These are phyloP conservation scores for Beauveria caledonica DNA, from an alignment of 2,329 filamentous ascomycete genomes.

Conservation along the genomic window DNA sequence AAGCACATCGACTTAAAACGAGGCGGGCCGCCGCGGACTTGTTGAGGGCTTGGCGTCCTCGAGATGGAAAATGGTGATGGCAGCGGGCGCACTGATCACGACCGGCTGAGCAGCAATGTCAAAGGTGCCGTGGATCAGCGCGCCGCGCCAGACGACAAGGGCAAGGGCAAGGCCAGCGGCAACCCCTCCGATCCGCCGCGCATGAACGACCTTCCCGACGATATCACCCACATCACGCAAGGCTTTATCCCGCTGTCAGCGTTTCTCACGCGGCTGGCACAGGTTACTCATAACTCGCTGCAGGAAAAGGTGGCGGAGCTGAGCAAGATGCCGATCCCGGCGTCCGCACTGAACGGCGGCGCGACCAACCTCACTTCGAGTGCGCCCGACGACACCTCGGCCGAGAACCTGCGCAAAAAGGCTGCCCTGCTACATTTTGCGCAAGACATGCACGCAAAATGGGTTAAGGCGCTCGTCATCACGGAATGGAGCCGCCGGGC, in stretches of 20 bases:
- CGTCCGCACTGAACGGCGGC: conserved; percentile 43
- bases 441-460: conserved; percentile 72
- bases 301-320: conserved; percentile 62
- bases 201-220: conserved; percentile 52
- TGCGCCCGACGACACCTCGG: conserved; percentile 46
- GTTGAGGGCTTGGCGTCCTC: conserved; percentile 43
- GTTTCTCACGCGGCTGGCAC: conserved; percentile 69
- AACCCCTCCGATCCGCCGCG: conserved; percentile 24
- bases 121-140: conserved; percentile 33
- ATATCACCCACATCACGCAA: conserved; percentile 63
- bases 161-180: conserved; percentile 19
- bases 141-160: conserved; percentile 28
- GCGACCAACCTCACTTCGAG: conserved; percentile 27
- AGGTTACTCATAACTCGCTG: conserved; percentile 74
- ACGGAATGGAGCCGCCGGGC: conserved; percentile 81
- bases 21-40: neutral
- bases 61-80: conserved; percentile 48
- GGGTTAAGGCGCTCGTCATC: conserved; percentile 87
- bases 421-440: conserved; percentile 65
- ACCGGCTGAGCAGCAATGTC: conserved; percentile 34
- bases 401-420: conserved; percentile 70
- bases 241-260: conserved; percentile 69
- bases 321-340: conserved; percentile 55
- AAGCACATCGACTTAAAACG: neutral
- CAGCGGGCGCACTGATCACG: conserved; percentile 48